Percentiles rank a stretch among this genome's conserved stretches.
Conservation (phyloP, 2,329 filamentous ascomycete genomes). For the Colletotrichum sp. region DNA sequence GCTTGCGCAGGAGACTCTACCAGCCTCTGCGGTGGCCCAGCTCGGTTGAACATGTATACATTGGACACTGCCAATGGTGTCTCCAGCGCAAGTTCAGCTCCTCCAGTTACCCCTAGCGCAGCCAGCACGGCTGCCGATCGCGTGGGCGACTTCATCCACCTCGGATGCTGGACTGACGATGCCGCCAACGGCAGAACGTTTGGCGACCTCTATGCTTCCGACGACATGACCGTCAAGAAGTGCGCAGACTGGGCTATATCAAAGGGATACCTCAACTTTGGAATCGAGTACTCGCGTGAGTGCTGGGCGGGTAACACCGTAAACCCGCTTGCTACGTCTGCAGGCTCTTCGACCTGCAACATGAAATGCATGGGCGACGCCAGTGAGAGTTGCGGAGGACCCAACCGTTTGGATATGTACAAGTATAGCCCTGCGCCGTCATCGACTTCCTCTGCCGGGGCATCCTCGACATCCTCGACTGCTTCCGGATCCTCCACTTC, state of each 20-base stretch:
- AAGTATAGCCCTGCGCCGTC: conserved; percentile 16
- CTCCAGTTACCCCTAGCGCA: conserved; percentile 18
- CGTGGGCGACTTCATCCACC: background rate
- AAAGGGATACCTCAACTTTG: conserved; percentile 43
- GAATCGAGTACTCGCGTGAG: conserved; percentile 47
- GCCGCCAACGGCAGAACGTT: conserved; percentile 33
- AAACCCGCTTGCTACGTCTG: conserved; percentile 38
- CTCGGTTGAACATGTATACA: conserved; percentile 46
- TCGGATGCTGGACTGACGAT: conserved; percentile 25
- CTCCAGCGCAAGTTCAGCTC: conserved; percentile 4
- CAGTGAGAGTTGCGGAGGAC: conserved; percentile 44
- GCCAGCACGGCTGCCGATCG: conserved; percentile 17
- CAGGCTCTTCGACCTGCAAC: conserved; percentile 35
- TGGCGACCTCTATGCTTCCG: conserved; percentile 24
- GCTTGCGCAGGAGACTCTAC: conserved; percentile 43
- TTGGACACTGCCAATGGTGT: conserved; percentile 23
- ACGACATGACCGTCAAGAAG: conserved; percentile 42
- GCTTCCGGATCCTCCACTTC: background rate
- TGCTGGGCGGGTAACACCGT: conserved; percentile 45
- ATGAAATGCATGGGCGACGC: conserved; percentile 47
- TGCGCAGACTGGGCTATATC: conserved; percentile 41
- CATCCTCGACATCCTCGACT: background rate
- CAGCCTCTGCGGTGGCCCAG: conserved; percentile 46
- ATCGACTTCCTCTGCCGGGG: background rate
- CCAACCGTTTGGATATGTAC: conserved; percentile 44